Percentiles rank a stretch among this genome's conserved stretches.
Evolutionary conservation across 2,329 filamentous ascomycete genomes (phyloP).

Genomic region (Fusarium burgessii): DNA sequence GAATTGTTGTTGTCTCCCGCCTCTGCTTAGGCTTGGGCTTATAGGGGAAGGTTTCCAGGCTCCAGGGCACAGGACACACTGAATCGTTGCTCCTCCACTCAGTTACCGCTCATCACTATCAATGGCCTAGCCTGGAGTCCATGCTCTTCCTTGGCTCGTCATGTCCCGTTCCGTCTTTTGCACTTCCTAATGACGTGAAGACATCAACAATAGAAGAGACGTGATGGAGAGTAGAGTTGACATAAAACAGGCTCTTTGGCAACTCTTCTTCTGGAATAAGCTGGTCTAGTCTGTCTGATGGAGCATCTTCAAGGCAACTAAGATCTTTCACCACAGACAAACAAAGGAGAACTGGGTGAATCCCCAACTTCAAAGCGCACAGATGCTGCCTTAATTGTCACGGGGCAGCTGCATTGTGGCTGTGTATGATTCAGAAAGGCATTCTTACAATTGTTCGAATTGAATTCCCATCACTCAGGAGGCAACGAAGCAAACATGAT

Average conservation of each 20-base stretch:
- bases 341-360: neutral
- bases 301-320: neutral
- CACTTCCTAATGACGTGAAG: conserved; percentile 2
- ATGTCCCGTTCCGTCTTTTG: neutral
- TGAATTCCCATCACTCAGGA: neutral
- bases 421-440: neutral
- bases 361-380: neutral
- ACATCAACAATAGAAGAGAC: neutral
- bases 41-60: neutral
- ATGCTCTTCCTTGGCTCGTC: conserved; percentile 20
- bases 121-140: conserved; percentile 9
- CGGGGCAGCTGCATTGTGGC: neutral
- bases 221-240: neutral
- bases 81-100: conserved; percentile 26
- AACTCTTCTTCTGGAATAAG: neutral
- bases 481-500: neutral
- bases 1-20: conserved; percentile 10
- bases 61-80: conserved; percentile 16
- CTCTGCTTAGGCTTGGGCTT: neutral
- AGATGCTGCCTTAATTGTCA: no score
- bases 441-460: neutral
- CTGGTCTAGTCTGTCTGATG: neutral
- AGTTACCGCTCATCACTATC: neutral
- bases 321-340: neutral
- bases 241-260: neutral